A percentile compares a stretch with the other conserved stretches of the same genome.
Conservation (phyloP, 768 basidiomycete genomes). For the Cubamyces lactineus region DNA sequence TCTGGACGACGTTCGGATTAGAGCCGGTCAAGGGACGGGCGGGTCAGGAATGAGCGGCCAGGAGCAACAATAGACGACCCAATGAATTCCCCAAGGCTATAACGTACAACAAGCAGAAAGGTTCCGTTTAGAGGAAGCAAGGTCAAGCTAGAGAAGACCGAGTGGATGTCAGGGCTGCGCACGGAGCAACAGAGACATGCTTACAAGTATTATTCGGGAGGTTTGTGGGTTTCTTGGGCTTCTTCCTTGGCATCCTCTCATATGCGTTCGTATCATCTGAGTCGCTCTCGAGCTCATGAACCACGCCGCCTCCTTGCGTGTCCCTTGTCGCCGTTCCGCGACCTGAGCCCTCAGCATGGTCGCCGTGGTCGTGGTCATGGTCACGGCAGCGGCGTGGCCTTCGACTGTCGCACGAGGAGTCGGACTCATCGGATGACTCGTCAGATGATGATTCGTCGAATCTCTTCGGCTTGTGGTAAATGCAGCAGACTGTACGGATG, state of each 20-base stretch:
- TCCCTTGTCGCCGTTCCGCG: slow-evolving; percentile 23
- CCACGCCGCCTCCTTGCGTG: slow-evolving; percentile 26
- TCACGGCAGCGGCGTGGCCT: slow-evolving; percentile 13
- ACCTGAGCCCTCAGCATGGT: slow-evolving; percentile 14
- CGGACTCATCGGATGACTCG: slow-evolving; percentile 55
- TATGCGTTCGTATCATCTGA: slow-evolving; percentile 39
- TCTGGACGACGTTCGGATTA: slow-evolving; percentile 55
- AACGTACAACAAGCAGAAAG: slow-evolving; percentile 2
- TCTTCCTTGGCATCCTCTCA: slow-evolving; percentile 36
- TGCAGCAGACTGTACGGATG: slow-evolving; percentile 80
- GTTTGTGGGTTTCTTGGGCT: slow-evolving; percentile 29
- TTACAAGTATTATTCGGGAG: slow-evolving; percentile 2
- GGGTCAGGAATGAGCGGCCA: slow-evolving; percentile 19
- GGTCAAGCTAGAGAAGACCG: neutral
- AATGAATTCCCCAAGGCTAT: neutral
- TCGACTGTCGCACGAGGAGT: slow-evolving; percentile 28
- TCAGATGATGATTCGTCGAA: slow-evolving; percentile 83
- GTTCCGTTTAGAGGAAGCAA: neutral
- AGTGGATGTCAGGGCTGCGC: neutral
- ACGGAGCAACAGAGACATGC: neutral
- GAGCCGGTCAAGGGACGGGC: slow-evolving; percentile 45
- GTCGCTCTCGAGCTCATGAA: slow-evolving; percentile 32
- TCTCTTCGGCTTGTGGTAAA: slow-evolving; percentile 80
- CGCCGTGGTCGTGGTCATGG: slow-evolving; percentile 26
- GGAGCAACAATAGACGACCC: neutral